Evolutionary conservation across 2,329 filamentous ascomycete genomes (phyloP).

Genomic region (Aspergillus quadricinctus): DNA sequence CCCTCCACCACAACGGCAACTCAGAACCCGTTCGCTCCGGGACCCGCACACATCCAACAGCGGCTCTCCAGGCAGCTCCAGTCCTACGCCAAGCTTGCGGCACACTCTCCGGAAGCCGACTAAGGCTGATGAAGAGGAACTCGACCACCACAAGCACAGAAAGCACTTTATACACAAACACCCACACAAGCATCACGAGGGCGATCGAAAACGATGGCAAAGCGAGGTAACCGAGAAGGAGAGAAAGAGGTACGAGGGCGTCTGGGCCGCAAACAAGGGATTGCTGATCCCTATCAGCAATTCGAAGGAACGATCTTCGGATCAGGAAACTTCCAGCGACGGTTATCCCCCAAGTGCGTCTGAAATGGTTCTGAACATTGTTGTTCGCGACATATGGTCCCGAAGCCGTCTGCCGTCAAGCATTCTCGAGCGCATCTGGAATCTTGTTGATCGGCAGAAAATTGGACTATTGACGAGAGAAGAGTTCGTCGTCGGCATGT

Average conservation of each 20-base stretch:
- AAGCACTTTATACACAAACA: slow-evolving; percentile 40
- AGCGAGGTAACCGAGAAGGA: slow-evolving; percentile 42
- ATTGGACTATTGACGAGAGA: slow-evolving; percentile 39
- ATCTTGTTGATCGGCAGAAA: slow-evolving; percentile 39
- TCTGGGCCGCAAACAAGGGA: slow-evolving; percentile 49
- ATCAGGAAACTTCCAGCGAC: slow-evolving; percentile 7
- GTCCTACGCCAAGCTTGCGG: slow-evolving; percentile 36
- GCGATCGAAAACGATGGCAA: slow-evolving; percentile 44
- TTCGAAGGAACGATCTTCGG: slow-evolving; percentile 6
- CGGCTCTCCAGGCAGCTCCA: slow-evolving; percentile 28
- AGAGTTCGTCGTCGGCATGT: slow-evolving; percentile 49
- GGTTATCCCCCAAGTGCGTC: slow-evolving; percentile 23
- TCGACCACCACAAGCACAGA: slow-evolving; percentile 27
- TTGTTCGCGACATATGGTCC: slow-evolving; percentile 47
- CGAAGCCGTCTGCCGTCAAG: slow-evolving; percentile 40
- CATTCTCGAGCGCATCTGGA: slow-evolving; percentile 43
- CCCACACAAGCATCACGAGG: slow-evolving; percentile 47
- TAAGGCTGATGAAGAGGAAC: slow-evolving; percentile 32
- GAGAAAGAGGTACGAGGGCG: slow-evolving; percentile 47
- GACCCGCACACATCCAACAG: slow-evolving; percentile 28
- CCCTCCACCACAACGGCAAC: slow-evolving; percentile 36
- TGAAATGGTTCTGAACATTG: slow-evolving; percentile 43
- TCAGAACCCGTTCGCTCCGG: slow-evolving; percentile 34
- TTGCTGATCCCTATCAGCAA: slow-evolving; percentile 26
- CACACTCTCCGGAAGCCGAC: slow-evolving; percentile 39